Conservation (phyloP, 1,284 basidiomycete species). For the Apiotrichum domesticum region DNA sequence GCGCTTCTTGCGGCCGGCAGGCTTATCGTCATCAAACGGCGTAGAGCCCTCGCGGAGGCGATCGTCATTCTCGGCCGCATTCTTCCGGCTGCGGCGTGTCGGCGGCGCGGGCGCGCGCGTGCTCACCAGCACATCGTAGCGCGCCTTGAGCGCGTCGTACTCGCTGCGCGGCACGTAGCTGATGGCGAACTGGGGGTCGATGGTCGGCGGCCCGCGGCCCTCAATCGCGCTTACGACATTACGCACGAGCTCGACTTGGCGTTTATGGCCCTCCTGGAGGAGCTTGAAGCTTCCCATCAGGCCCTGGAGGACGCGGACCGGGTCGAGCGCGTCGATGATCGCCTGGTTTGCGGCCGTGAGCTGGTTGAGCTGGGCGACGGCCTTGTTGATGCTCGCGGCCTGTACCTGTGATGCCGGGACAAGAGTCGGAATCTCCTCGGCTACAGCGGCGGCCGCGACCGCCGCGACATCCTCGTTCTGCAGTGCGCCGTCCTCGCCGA, state of each 20-base stretch:
- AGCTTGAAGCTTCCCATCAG: conserved; percentile 29
- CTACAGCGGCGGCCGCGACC: too few species aligned
- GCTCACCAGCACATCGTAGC: conserved; percentile 30
- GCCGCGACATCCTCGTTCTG: neutral
- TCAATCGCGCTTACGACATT: conserved; percentile 18
- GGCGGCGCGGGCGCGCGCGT: conserved; percentile 7
- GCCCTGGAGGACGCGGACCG: conserved; percentile 23
- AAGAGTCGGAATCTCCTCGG: conserved; percentile 8
- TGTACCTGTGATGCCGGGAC: conserved; percentile 17
- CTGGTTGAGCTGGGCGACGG: conserved; percentile 22
- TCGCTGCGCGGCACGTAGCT: conserved; percentile 27
- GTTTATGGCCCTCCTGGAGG: conserved; percentile 29
- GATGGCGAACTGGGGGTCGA: conserved; percentile 24
- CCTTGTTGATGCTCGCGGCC: conserved; percentile 18
- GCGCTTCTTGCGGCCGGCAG: conserved; percentile 28
- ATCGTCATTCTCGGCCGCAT: conserved; percentile 6
- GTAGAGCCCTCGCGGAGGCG: conserved; percentile 10
- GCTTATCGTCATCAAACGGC: conserved; percentile 15
- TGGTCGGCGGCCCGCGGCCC: conserved; percentile 17
- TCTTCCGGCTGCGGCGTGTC: neutral
- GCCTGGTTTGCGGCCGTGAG: conserved; percentile 20
- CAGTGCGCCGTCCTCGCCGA: neutral
- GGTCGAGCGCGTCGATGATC: conserved; percentile 30
- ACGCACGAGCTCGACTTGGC: conserved; percentile 30
- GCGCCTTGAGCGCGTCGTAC: conserved; percentile 35